Base-by-base conservation (phyloP, 1,284 basidiomycete genomes). In the Rhodofomes roseus region DNA sequence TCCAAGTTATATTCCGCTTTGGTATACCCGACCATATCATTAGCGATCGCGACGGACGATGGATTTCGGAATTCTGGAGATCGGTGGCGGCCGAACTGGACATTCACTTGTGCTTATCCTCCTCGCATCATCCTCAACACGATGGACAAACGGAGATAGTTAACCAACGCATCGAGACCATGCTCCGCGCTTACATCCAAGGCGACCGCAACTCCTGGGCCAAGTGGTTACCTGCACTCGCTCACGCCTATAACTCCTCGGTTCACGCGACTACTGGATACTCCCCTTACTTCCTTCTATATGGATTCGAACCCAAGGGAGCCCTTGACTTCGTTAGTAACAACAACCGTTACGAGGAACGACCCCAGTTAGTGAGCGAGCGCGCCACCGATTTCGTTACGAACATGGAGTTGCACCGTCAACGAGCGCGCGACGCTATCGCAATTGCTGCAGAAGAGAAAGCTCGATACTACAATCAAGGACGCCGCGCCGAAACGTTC, bases 401-500 rank as follows among this genome's bases (percentile, higher is more conserved):
- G n/a, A n/a, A n/a, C n/a, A n/a, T n/a, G n/a, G n/a, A n/a, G n/a
- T n/a, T n/a, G n/a, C n/a, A n/a, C n/a, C n/a, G n/a, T n/a, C n/a
- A n/a, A n/a, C n/a, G n/a, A n/a, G n/a, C n/a, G n/a, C n/a, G n/a
- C n/a, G n/a, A n/a, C n/a, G n/a, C n/a, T n/a, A n/a, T n/a, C n/a
- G n/a, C n/a, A n/a, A n/a, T n/a, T n/a, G n/a, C n/a, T n/a, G n/a
- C n/a, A n/a, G n/a, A n/a, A n/a, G n/a, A n/a, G n/a, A n/a, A n/a
- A n/a, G n/a, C n/a, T n/a, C n/a, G n/a, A n/a, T n/a, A n/a, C 3
- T 70, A 72, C 57, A 69, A 72, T 41, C 54, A 64, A 27, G 39
- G 62, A 1, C 43, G 59, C 1, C 44, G 60, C 0, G n/a, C 59
- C 1, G 22, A 58, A 9, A 62, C 57, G 22, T 69, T 71, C 31